These are phyloP conservation scores for Colletotrichum horii DNA, from an alignment of 2,329 filamentous ascomycete genomes.

Conservation along the genomic window DNA sequence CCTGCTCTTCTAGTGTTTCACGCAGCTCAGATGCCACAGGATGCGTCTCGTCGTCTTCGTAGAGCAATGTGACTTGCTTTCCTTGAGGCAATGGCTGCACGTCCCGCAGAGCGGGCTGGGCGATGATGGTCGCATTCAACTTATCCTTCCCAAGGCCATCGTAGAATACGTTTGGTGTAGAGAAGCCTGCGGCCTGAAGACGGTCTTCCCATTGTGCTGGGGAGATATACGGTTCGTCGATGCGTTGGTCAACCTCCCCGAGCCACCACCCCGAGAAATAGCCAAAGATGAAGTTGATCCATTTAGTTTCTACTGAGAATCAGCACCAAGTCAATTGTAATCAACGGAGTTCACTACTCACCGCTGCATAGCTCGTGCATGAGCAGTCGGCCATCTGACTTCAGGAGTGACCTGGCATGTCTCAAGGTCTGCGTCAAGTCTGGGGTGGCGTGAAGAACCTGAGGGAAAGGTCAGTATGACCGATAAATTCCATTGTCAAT, in stretches of 20 bases:
- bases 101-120: not conserved
- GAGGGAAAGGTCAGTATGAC: not conserved
- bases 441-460: constrained; percentile 7
- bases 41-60: not conserved
- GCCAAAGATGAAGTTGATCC: constrained; percentile 34
- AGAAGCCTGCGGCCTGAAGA: not conserved
- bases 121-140: not conserved
- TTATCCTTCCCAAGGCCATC: not conserved
- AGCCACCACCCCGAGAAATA: constrained; percentile 26
- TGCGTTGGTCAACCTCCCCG: constrained; percentile 30
- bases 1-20: not conserved
- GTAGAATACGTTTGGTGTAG: not conserved
- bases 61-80: not conserved
- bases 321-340: not conserved
- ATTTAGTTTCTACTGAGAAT: constrained; percentile 13
- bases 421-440: not conserved
- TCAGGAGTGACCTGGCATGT: not conserved
- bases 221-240: constrained; percentile 29
- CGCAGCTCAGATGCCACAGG: not conserved
- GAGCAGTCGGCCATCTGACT: not conserved
- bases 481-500: not conserved
- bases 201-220: not conserved
- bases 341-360: not conserved
- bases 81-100: not conserved
- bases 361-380: constrained; percentile 7